A percentile compares a stretch with the other conserved stretches of the same genome.
Conservation (phyloP, 2,329 filamentous ascomycete species). For the Alternaria arbusti region DNA sequence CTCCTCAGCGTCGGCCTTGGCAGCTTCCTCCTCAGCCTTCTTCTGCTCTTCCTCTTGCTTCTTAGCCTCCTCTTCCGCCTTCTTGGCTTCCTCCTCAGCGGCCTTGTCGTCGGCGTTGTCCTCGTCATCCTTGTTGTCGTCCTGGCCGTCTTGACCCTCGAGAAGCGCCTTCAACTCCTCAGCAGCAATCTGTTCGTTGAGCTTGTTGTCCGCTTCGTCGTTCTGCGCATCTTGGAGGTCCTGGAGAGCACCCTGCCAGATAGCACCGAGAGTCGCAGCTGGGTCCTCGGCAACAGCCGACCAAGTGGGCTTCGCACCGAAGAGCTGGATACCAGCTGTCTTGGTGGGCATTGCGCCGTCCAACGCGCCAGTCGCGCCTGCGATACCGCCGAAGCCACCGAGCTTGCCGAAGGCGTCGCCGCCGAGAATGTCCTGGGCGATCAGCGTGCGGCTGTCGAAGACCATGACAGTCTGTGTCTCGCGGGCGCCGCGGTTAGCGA, state of each 20-base stretch:
- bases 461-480: slow-evolving; percentile 40
- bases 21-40: background rate
- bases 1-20: background rate
- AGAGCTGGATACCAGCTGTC: slow-evolving; percentile 35
- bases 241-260: slow-evolving; percentile 35
- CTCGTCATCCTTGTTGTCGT: slow-evolving; percentile 12
- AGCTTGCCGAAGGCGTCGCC: slow-evolving; percentile 19
- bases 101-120: slow-evolving; percentile 2
- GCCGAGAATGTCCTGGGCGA: slow-evolving; percentile 36
- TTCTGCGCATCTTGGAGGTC: slow-evolving; percentile 33
- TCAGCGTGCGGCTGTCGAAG: slow-evolving; percentile 32
- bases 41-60: slow-evolving; percentile 2
- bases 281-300: slow-evolving; percentile 32
- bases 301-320: slow-evolving; percentile 38
- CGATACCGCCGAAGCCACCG: slow-evolving; percentile 18
- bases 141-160: background rate
- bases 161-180: slow-evolving; percentile 29
- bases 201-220: slow-evolving; percentile 28
- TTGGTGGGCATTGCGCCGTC: slow-evolving; percentile 23
- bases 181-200: slow-evolving; percentile 28
- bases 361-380: slow-evolving; percentile 16
- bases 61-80: slow-evolving; percentile 4
- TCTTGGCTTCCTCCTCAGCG: slow-evolving; percentile 4
- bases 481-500: slow-evolving; percentile 36
- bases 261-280: slow-evolving; percentile 33